Evolutionary conservation across 2,329 filamentous ascomycete species (phyloP), one percentile per base, ranked within the genome.

Genomic region (Aspergillus pseudonomiae): DNA sequence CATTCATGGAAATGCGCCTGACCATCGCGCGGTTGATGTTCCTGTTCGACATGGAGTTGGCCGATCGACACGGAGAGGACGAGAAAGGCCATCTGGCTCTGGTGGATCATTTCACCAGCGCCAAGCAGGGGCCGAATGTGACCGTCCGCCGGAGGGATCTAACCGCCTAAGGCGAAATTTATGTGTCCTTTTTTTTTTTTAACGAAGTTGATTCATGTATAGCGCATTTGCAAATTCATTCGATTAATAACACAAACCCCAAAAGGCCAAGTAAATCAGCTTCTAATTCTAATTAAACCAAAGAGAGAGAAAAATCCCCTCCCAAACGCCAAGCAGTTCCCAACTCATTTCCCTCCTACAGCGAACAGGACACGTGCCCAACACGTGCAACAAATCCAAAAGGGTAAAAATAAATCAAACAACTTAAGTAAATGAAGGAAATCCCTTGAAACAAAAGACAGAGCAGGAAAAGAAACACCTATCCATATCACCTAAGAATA

Each of bases 1-100:
- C 79, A 2, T 74, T 79, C 56, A 76, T 79, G 71, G 79, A 81
- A 64, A 75, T 81, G 71, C 70, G 71, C n/a, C 60, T 79, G 57
- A 78, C 77, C 9, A 61, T 80, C 50, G 78, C 78, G 16, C 71
- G 73, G 34, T 57, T 80, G 62, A 63, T 80, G 39, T 80, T 77
- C 67, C 68, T 76, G 24, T 79, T 78, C 70, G 79, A 80, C 61
- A 73, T 80, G 63, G 71, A 73, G 41, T 59, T 76, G 61, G 76
- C 73, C 0, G 75, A 79, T 61, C 69, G 70, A 5, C 61, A 65
- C 11, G 77, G 77, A 2, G 77, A 79, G 52, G 77, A 78, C 60
- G 71, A 67, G 12, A 64, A 65, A 4, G 77, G 77, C 1, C 77
- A 78, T 65, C 66, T 78, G 60, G 74, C 73, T 3, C 54, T 79